phyloP scores from a whole-genome alignment of 2,329 filamentous ascomycete species.

The Parastagonospora nodorum region DNA sequence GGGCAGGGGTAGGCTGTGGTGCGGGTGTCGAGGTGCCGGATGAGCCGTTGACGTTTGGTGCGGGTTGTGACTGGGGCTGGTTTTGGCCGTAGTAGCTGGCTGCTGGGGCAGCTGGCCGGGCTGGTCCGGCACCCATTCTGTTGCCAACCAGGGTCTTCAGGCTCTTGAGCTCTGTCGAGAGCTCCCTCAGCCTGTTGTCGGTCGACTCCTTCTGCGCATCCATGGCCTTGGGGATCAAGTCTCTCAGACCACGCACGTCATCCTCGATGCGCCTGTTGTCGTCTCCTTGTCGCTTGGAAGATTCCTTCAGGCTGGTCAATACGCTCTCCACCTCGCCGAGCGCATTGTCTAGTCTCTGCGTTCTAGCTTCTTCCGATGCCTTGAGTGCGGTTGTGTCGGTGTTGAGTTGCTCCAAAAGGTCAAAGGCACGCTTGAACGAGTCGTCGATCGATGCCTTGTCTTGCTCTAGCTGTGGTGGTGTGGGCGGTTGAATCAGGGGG shows the following conservation, averaged over 20 bases:
- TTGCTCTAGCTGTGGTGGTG: slow-evolving; percentile 88
- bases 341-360: slow-evolving; percentile 79
- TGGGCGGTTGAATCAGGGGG: slow-evolving; percentile 90
- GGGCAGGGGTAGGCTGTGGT: slow-evolving; percentile 16
- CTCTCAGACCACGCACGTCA: slow-evolving; percentile 81
- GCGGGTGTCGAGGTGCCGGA: slow-evolving; percentile 24
- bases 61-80: slow-evolving; percentile 21
- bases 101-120: slow-evolving; percentile 28
- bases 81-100: slow-evolving; percentile 31
- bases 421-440: slow-evolving; percentile 89
- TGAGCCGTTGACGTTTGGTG: slow-evolving; percentile 34
- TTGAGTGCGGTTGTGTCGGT: slow-evolving; percentile 91
- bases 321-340: slow-evolving; percentile 84
- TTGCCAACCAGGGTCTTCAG: slow-evolving; percentile 83
- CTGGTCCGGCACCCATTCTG: slow-evolving; percentile 53
- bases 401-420: slow-evolving; percentile 86
- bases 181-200: slow-evolving; percentile 79
- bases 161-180: slow-evolving; percentile 86
- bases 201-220: slow-evolving; percentile 84
- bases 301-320: slow-evolving; percentile 78
- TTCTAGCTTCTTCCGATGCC: slow-evolving; percentile 80
- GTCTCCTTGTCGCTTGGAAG: slow-evolving; percentile 81
- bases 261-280: slow-evolving; percentile 85
- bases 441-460: slow-evolving; percentile 94
- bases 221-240: slow-evolving; percentile 85